A percentile compares a stretch with the other conserved stretches of the same genome.
Evolutionary conservation across 164 flowering plant species (phyloP).

Genomic region (Protea cynaroides): DNA sequence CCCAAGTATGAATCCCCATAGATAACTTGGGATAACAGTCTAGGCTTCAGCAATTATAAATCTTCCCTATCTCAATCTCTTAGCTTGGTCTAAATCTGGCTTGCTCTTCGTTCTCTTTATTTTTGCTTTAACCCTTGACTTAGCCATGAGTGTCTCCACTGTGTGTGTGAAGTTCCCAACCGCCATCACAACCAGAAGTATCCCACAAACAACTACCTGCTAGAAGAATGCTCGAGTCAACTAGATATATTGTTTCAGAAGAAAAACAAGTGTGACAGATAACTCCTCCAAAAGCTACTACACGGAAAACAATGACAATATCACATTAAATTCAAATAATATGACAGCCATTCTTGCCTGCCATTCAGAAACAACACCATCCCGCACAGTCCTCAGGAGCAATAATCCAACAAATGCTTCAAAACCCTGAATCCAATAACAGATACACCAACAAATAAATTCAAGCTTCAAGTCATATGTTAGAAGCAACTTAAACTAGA

Average conservation of each 20-base stretch:
- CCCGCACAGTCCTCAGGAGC: constrained; percentile 53
- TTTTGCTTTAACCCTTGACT: constrained; percentile 66
- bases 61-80: too few relatives aligned
- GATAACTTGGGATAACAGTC: too few relatives aligned
- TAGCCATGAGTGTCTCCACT: constrained; percentile 52
- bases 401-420: constrained; percentile 79
- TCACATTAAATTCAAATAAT: too few relatives aligned
- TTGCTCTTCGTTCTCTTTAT: constrained; percentile 58
- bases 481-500: background rate
- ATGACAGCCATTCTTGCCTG: constrained; percentile 34
- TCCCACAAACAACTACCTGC: constrained; percentile 63
- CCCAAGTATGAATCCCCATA: too few relatives aligned
- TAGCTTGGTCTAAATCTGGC: constrained; percentile 28
- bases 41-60: too few relatives aligned
- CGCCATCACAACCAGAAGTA: constrained; percentile 68
- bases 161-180: constrained; percentile 64
- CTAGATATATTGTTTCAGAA: too few relatives aligned
- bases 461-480: background rate
- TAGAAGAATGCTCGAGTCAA: constrained; percentile 3
- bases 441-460: constrained; percentile 3
- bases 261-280: too few relatives aligned
- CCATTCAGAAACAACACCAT: constrained; percentile 59
- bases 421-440: constrained; percentile 57
- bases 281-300: too few relatives aligned
- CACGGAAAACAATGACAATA: too few relatives aligned